Base-by-base conservation (phyloP, 2,329 filamentous ascomycete species). In the Cladosporium oxysporum region DNA sequence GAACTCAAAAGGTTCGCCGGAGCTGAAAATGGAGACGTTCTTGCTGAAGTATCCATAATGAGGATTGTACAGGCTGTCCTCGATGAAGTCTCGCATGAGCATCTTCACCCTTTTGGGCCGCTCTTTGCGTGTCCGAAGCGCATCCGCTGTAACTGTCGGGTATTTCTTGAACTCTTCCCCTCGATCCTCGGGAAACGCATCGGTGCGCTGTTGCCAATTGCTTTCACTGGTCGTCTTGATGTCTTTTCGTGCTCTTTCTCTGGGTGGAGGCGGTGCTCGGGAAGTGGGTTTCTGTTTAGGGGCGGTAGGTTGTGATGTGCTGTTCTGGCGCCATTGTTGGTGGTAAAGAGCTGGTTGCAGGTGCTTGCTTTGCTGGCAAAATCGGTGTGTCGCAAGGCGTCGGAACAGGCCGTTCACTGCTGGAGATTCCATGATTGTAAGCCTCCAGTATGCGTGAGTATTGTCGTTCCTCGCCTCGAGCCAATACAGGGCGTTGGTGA, bases 11-110 rank as follows among this genome's bases (percentile, higher is more conserved):
- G 95, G 92, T 69, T 93, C 89, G 66, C 93, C 93, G 12, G 94
- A 92, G 37, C 88, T 91, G 82, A 99, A 99, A 79, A 99, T 74
- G 47, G 74, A 73, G 44, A 74, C 71, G 47, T 73, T 75, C 67
- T 76, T 73, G 71, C 74, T 75, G 69, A 75, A 77, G 67, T 76
- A 79, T 65, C 69, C 68, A 58, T 72, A 71, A 12, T 68, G 68
- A 18, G 71, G 70, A 47, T 72, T 74, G 67, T 77, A 77, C 78
- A 71, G 93, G 91, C 71, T 74, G 69, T 76, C 93, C 78, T 99
- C 95, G 76, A 99, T 95, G 76, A 99, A 99, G 83, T 99, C 96
- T 70, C 96, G 87, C 76, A 96, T 91, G 75, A 97, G 82, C 95
- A 99, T 99, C 86, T 97, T 97, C 71, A 97, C 93, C 77, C 91